Evolutionary conservation across 441 rosid genomes (phyloP).

Genomic region (Sinapis alba): DNA sequence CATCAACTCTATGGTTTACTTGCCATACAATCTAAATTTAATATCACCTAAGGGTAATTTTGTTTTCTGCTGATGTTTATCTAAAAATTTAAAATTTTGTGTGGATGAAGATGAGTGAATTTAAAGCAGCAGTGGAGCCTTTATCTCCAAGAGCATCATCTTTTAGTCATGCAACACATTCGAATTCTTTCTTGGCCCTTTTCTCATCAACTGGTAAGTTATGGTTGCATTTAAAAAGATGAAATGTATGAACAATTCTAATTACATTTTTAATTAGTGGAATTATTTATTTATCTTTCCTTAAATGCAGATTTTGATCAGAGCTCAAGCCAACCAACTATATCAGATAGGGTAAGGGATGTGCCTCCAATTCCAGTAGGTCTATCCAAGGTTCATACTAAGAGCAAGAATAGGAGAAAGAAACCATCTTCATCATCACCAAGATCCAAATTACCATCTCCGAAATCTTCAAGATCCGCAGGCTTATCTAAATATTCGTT

Average conservation of each 20-base stretch:
- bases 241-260: neutral
- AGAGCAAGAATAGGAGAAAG: slow-evolving; percentile 34
- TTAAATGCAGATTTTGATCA: slow-evolving; percentile 26
- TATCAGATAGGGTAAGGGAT: slow-evolving; percentile 20
- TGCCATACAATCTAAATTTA: neutral
- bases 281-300: neutral
- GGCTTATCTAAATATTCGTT: slow-evolving; percentile 14
- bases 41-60: neutral
- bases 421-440: slow-evolving; percentile 33
- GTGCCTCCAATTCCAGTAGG: slow-evolving; percentile 34
- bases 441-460: slow-evolving; percentile 22
- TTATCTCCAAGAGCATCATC: slow-evolving; percentile 39
- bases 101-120: slow-evolving; percentile 75
- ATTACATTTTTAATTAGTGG: neutral
- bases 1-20: neutral
- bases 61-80: slow-evolving; percentile 6
- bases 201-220: slow-evolving; percentile 69
- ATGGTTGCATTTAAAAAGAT: neutral
- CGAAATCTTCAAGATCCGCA: slow-evolving; percentile 21
- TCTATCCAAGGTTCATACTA: slow-evolving; percentile 28
- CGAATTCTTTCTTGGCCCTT: slow-evolving; percentile 48
- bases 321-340: slow-evolving; percentile 17
- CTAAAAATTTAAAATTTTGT: neutral
- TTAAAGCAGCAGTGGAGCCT: slow-evolving; percentile 45
- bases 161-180: slow-evolving; percentile 43